Evolutionary conservation across 208 protist genomes (phyloP).

Genomic region (Leishmania major): DNA sequence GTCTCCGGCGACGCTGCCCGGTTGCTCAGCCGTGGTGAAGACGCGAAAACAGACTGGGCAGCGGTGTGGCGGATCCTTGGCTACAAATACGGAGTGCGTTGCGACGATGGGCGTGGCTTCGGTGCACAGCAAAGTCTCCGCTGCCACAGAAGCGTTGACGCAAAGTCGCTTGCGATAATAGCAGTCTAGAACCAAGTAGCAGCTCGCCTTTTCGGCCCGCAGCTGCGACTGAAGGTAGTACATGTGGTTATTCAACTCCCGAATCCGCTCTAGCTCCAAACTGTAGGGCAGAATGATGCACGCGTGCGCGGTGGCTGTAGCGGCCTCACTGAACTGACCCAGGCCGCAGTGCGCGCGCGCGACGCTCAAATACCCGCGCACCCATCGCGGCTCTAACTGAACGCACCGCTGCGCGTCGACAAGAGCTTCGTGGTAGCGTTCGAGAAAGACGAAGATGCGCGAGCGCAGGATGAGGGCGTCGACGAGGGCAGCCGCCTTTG

Average conservation of each 20-base stretch:
- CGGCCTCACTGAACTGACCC: constrained; percentile 51
- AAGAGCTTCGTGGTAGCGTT: constrained; percentile 50
- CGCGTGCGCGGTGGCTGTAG: constrained; percentile 31
- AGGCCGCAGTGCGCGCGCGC: constrained; percentile 65
- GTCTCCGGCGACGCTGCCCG: not conserved
- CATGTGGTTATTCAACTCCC: constrained; percentile 65
- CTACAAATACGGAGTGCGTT: constrained; percentile 48
- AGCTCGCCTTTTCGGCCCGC: constrained; percentile 17
- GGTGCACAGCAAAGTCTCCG: constrained; percentile 32
- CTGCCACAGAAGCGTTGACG: constrained; percentile 6
- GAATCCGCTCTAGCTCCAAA: constrained; percentile 54
- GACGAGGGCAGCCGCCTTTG: constrained; percentile 11
- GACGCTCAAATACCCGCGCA: constrained; percentile 63
- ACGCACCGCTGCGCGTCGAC: constrained; percentile 52
- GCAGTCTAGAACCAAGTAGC: constrained; percentile 52
- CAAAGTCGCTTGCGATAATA: constrained; percentile 60
- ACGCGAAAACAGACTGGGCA: constrained; percentile 62
- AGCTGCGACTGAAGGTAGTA: constrained; percentile 46
- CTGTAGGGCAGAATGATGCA: constrained; percentile 57
- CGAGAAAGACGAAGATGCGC: constrained; percentile 62
- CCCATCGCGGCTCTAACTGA: constrained; percentile 57
- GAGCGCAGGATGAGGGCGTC: constrained; percentile 69
- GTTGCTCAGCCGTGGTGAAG: constrained; percentile 6
- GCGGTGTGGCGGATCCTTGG: constrained; percentile 19
- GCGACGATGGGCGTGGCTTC: constrained; percentile 52